These are phyloP conservation scores for Boletus eberwhitei DNA, from an alignment of 768 basidiomycete species.

Conservation along the genomic window DNA sequence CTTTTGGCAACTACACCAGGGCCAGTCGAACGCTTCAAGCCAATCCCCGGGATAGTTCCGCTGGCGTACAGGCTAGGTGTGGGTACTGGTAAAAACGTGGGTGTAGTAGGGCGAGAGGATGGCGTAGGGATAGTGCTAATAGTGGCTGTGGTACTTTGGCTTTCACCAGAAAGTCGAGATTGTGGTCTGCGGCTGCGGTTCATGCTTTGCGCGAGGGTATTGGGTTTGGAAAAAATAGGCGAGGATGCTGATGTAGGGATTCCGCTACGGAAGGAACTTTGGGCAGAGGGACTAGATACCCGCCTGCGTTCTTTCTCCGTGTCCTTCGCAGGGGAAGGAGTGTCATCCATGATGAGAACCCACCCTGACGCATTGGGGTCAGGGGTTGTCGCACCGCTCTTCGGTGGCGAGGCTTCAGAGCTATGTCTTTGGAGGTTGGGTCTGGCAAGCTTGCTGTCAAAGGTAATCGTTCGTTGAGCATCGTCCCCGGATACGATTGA, in stretches of 20 bases:
- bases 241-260: constrained; percentile 46
- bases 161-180: constrained; percentile 69
- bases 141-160: constrained; percentile 51
- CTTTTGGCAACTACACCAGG: constrained; percentile 39
- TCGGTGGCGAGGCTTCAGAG: constrained; percentile 42
- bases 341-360: constrained; percentile 89
- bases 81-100: constrained; percentile 74
- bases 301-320: constrained; percentile 55
- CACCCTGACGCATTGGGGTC: constrained; percentile 70
- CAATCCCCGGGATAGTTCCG: constrained; percentile 33
- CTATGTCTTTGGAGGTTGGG: constrained; percentile 40
- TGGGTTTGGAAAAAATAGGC: constrained; percentile 42
- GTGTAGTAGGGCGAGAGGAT: constrained; percentile 68
- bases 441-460: constrained; percentile 23
- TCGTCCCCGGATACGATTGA: constrained; percentile 26
- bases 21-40: constrained; percentile 60
- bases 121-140: constrained; percentile 64
- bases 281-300: constrained; percentile 58
- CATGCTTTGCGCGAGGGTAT: constrained; percentile 41
- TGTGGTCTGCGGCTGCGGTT: constrained; percentile 62
- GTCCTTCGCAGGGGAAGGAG: constrained; percentile 64
- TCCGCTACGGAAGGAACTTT: constrained; percentile 49
- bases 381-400: constrained; percentile 38
- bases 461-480: constrained; percentile 15
- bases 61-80: constrained; percentile 48